Conservation (phyloP, 106 monocot species). For the Triglochin maritima region DNA sequence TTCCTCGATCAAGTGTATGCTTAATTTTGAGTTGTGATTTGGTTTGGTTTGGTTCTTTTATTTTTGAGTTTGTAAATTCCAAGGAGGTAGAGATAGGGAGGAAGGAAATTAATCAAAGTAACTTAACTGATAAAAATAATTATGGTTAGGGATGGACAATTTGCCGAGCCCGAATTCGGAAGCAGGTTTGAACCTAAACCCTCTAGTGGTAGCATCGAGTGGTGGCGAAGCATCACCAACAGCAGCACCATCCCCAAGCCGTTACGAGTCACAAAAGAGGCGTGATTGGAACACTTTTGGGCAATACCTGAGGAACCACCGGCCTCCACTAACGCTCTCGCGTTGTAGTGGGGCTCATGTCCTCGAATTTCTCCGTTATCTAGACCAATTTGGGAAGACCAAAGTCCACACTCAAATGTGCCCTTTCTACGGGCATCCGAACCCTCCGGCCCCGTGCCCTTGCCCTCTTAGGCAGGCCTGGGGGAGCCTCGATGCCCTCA, state of each 20-base stretch:
- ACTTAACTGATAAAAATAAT: too few species aligned
- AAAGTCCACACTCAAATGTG: slow-evolving; percentile 20
- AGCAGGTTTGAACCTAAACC: too few species aligned
- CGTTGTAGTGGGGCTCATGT: slow-evolving; percentile 28
- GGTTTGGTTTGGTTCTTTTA: too few species aligned
- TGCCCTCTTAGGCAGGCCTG: slow-evolving; percentile 25
- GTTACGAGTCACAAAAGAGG: slow-evolving; percentile 25
- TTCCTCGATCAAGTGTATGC: too few species aligned
- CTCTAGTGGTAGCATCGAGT: too few species aligned
- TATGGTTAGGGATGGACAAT: too few species aligned
- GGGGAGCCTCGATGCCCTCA: slow-evolving; percentile 28
- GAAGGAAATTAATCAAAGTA: too few species aligned
- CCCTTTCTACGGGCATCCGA: slow-evolving; percentile 25
- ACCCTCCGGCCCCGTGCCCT: slow-evolving; percentile 22
- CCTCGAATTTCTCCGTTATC: slow-evolving; percentile 24
- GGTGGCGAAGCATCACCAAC: neutral
- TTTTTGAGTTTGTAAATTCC: too few species aligned
- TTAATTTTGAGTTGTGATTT: too few species aligned
- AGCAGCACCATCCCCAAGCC: slow-evolving; percentile 8
- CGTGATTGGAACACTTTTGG: slow-evolving; percentile 15
- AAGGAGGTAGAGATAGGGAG: too few species aligned
- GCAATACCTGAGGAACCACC: slow-evolving; percentile 25
- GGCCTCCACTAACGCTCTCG: slow-evolving; percentile 16
- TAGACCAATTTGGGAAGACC: slow-evolving; percentile 26
- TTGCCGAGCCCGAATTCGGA: too few species aligned